Evolutionary conservation across 495 filamentous ascomycete species (phyloP), one percentile per base, ranked within the genome.

Genomic region (Hypoxylon fuscum): DNA sequence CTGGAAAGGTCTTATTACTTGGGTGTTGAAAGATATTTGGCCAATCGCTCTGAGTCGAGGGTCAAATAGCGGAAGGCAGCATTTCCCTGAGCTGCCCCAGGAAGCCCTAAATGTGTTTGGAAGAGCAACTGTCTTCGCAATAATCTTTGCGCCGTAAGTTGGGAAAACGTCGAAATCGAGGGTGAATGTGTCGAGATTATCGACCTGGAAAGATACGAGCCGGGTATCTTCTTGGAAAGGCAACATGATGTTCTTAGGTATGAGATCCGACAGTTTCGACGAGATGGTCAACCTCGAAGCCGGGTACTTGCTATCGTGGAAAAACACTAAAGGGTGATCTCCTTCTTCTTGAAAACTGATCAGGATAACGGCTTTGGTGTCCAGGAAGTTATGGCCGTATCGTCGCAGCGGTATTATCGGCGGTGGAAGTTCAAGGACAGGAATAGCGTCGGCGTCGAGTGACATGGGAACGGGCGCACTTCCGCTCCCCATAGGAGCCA

Each of bases 131-230:
- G 91, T 93, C 75, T 95, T 93, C 9, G 95, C 96, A 70, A 98
- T 97, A 37, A 97, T 91, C 75, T 94, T 97, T 12, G 93, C 94
- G 43, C 95, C 95, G 71, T 98, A 97, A 0, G 96, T 96, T 8
- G 95, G 95, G 74, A 93, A 98, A 43, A 98, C 91, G 71, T 98
- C 96, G 71, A 98, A 97, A 74, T 98, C 95, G 64, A 98, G 89
- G 25, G 91, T 84, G 72, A 98, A 98, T 1, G 92, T 89, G 37
- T 93, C 90, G 44, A 98, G 76, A 51, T 89, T 93, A 73, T 98
- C 96, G 59, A 97, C 89, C 65, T 98, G 94, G 77, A 98, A 98
- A 6, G 94, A 96, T 52, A 97, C 87, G 32, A 90, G 83, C 47
- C 90, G 89, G 45, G 90, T 91, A 72, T 98, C 95, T 74, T 98